These are phyloP conservation scores for Didymella pinodella DNA, from an alignment of 2,329 filamentous ascomycete genomes.

Conservation along the genomic window DNA sequence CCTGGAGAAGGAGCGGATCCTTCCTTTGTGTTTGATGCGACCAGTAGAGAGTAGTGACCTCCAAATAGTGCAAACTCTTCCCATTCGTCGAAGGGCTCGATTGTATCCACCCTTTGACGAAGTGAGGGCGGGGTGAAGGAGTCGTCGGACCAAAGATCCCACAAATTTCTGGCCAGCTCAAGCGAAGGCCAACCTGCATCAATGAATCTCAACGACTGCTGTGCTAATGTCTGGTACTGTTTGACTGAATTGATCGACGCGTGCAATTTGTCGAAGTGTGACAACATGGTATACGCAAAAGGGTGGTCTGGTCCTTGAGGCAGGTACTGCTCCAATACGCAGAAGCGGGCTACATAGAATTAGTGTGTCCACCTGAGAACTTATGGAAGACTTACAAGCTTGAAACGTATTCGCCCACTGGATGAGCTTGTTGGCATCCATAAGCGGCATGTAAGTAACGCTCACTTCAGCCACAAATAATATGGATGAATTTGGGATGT, in stretches of 20 bases:
- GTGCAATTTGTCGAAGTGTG: constrained; percentile 80
- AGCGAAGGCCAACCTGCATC: constrained; percentile 72
- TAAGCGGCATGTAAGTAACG: constrained; percentile 84
- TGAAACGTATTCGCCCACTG: constrained; percentile 77
- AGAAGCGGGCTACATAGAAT: constrained; percentile 72
- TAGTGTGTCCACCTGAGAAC: background rate
- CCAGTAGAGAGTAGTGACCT: constrained; percentile 82
- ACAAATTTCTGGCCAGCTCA: constrained; percentile 70
- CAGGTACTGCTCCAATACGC: constrained; percentile 84
- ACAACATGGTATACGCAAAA: constrained; percentile 86
- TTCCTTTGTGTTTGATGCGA: constrained; percentile 61
- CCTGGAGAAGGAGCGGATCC: constrained; percentile 15
- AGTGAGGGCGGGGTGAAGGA: constrained; percentile 69
- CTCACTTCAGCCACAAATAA: constrained; percentile 91
- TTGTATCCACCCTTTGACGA: constrained; percentile 67
- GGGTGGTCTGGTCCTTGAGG: constrained; percentile 80
- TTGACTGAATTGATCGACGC: constrained; percentile 79
- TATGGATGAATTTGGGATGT: constrained; percentile 67
- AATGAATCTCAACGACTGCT: constrained; percentile 74
- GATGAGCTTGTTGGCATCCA: constrained; percentile 76
- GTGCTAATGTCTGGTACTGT: constrained; percentile 70
- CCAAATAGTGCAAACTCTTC: constrained; percentile 90
- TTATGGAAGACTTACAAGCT: constrained; percentile 62
- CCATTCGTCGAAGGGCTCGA: constrained; percentile 95
- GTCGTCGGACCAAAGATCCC: constrained; percentile 80